Percentiles rank a stretch among this genome's conserved stretches.
phyloP scores from a whole-genome alignment of 1,284 basidiomycete species.

The Vanrija sp. region DNA sequence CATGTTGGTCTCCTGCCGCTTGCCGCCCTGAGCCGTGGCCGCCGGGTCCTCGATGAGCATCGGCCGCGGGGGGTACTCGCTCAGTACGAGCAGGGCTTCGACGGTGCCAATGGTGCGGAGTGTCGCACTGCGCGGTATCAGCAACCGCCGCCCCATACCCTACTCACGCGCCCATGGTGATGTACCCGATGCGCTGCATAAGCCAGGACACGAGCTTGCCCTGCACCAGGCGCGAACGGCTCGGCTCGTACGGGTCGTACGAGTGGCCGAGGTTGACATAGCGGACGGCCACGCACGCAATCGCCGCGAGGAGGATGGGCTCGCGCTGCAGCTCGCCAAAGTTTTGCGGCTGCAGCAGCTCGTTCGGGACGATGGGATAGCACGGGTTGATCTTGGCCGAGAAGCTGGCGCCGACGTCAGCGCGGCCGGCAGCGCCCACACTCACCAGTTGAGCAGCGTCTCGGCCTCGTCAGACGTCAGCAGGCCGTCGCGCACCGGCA shows the following conservation, averaged over 20 bases:
- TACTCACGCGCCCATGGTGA: slow-evolving; percentile 22
- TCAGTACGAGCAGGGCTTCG: slow-evolving; percentile 21
- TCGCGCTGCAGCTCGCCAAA: slow-evolving; percentile 13
- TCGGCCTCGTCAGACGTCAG: slow-evolving; percentile 18
- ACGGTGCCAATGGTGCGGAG: slow-evolving; percentile 22
- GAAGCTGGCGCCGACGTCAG: slow-evolving; percentile 5
- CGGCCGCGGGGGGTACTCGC: slow-evolving; percentile 21
- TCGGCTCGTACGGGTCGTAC: slow-evolving; percentile 12
- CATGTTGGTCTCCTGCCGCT: neutral
- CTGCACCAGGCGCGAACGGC: slow-evolving; percentile 12
- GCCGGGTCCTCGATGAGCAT: slow-evolving; percentile 12
- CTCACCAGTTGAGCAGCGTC: slow-evolving; percentile 11
- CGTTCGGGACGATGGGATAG: slow-evolving; percentile 13
- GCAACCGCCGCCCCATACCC: too few species aligned
- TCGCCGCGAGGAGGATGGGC: slow-evolving; percentile 14
- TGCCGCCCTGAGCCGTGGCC: neutral
- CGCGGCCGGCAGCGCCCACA: neutral
- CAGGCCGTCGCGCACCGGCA: slow-evolving; percentile 21
- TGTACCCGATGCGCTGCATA: slow-evolving; percentile 11
- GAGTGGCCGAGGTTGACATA: slow-evolving; percentile 17
- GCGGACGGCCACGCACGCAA: slow-evolving; percentile 13
- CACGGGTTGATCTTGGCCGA: slow-evolving; percentile 15
- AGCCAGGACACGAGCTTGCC: slow-evolving; percentile 14
- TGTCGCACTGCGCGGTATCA: slow-evolving; percentile 2
- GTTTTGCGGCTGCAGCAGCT: slow-evolving; percentile 15